These are phyloP conservation scores for Colletotrichum shisoi DNA, from an alignment of 2,329 filamentous ascomycete species.

Conservation along the genomic window DNA sequence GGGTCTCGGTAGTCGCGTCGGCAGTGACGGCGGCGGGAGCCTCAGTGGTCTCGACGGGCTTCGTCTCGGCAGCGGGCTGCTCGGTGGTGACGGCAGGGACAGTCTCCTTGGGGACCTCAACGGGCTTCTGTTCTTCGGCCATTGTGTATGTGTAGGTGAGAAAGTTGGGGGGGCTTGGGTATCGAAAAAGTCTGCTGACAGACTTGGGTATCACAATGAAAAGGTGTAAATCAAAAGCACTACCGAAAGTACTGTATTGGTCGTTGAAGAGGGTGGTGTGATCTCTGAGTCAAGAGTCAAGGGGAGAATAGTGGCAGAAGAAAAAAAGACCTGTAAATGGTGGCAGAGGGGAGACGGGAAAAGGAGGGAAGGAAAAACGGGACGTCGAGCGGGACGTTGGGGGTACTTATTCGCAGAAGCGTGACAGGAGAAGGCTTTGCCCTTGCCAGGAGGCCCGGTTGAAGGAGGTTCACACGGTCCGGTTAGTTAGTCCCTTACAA, in stretches of 20 bases:
- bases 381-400: constrained; percentile 45
- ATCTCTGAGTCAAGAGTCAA: constrained; percentile 44
- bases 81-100: constrained; percentile 52
- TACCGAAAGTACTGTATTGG: constrained; percentile 44
- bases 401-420: constrained; percentile 53
- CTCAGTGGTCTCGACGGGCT: constrained; percentile 44
- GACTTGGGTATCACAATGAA: constrained; percentile 62
- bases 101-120: constrained; percentile 65
- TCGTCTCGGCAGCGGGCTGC: constrained; percentile 53
- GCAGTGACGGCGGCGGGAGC: constrained; percentile 48
- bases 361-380: constrained; percentile 43
- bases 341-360: constrained; percentile 47
- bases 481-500: constrained; percentile 35
- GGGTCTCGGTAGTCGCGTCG: constrained; percentile 51
- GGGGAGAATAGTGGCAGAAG: constrained; percentile 43
- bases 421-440: constrained; percentile 37
- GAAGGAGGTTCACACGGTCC: constrained; percentile 36
- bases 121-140: constrained; percentile 77
- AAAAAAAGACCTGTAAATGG: constrained; percentile 44
- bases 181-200: constrained; percentile 50
- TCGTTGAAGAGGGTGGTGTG: constrained; percentile 13
- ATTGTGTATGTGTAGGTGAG: constrained; percentile 60
- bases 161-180: constrained; percentile 50
- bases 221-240: constrained; percentile 52
- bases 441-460: constrained; percentile 36